phyloP scores from a whole-genome alignment of 1,139 yeast species.

The Ashbya aceris region DNA sequence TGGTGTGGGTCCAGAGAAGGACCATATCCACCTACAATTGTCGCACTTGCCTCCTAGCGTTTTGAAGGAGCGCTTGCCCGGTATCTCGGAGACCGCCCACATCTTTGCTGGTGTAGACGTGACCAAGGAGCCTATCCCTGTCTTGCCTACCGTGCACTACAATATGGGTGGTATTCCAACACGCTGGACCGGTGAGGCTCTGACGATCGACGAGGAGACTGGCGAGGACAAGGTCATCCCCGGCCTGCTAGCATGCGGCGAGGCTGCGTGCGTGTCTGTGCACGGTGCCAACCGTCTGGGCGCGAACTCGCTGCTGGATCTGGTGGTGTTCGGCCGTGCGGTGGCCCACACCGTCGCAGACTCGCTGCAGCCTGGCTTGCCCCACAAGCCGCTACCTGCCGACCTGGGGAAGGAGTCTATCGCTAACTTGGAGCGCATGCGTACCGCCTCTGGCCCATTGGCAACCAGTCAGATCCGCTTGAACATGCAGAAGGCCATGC shows the following conservation, averaged over 20 bases:
- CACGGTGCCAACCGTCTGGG: slow-evolving; percentile 98
- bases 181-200: slow-evolving; percentile 91
- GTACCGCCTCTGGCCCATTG: slow-evolving; percentile 76
- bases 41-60: slow-evolving; percentile 90
- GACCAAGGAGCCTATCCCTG: slow-evolving; percentile 98
- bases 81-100: slow-evolving; percentile 97
- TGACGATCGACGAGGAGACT: slow-evolving; percentile 62
- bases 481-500: slow-evolving; percentile 94
- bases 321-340: slow-evolving; percentile 98
- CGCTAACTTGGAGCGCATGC: slow-evolving; percentile 78
- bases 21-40: slow-evolving; percentile 91
- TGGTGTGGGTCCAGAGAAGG: slow-evolving; percentile 96
- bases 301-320: slow-evolving; percentile 95
- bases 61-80: slow-evolving; percentile 92
- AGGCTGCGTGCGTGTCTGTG: slow-evolving; percentile 97
- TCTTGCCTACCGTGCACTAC: slow-evolving; percentile 96
- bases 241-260: slow-evolving; percentile 97
- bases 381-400: slow-evolving; percentile 69
- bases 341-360: slow-evolving; percentile 88
- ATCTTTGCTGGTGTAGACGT: slow-evolving; percentile 99
- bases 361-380: slow-evolving; percentile 77
- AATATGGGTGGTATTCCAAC: slow-evolving; percentile 99
- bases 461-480: slow-evolving; percentile 84
- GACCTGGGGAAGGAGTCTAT: slow-evolving; percentile 86
- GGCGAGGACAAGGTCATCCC: slow-evolving; percentile 91